Conservation (phyloP, 1,284 basidiomycete species). For the Rhodotorula mucilaginosa region DNA sequence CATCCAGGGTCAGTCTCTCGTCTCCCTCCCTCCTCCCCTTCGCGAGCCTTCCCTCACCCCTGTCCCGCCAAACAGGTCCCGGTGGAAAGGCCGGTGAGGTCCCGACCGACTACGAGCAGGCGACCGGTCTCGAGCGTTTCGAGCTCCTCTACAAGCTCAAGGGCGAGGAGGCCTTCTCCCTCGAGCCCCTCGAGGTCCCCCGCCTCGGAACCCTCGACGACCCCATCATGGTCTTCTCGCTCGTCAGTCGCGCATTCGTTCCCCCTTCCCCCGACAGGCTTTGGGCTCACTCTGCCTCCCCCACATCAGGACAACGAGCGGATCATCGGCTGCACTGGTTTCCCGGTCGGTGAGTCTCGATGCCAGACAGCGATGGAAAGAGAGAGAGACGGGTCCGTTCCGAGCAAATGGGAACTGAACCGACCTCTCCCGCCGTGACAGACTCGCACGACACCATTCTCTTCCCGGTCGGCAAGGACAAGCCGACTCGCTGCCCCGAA, state of each 20-base stretch:
- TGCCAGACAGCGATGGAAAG: background rate
- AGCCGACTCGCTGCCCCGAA: slow-evolving; percentile 74
- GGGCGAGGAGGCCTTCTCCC: slow-evolving; percentile 88
- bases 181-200: slow-evolving; percentile 78
- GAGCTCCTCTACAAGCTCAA: slow-evolving; percentile 85
- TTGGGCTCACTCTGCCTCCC: background rate
- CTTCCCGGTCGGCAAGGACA: slow-evolving; percentile 62
- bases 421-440: background rate
- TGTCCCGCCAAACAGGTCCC: slow-evolving; percentile 56
- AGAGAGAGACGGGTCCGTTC: background rate
- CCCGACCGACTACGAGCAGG: slow-evolving; percentile 81
- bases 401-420: background rate
- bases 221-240: slow-evolving; percentile 82
- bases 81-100: slow-evolving; percentile 72
- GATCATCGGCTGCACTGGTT: slow-evolving; percentile 82
- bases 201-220: slow-evolving; percentile 82
- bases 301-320: slow-evolving; percentile 66
- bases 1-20: slow-evolving; percentile 24
- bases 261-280: too few relatives aligned
- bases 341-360: slow-evolving; percentile 64
- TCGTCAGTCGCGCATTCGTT: slow-evolving; percentile 60
- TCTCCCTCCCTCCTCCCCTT: too few relatives aligned
- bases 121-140: slow-evolving; percentile 91
- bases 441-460: slow-evolving; percentile 30
- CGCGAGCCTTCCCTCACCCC: background rate